Evolutionary conservation across 257 asterid species (phyloP).

Genomic region (Dorcoceras hygrometricum): DNA sequence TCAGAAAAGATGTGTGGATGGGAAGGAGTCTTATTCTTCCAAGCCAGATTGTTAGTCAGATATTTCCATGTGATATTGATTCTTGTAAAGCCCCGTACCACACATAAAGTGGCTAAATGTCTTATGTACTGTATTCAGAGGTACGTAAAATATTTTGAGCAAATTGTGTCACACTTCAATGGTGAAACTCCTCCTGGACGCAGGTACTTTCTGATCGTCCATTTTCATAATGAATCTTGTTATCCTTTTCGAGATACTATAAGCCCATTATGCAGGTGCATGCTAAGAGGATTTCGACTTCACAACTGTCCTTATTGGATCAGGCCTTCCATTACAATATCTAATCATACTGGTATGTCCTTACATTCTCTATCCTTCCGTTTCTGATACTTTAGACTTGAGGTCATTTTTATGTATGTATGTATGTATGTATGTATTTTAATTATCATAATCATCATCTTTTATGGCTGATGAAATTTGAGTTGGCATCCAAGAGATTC

Average conservation of each 20-base stretch:
- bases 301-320: slow-evolving; percentile 96
- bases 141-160: slow-evolving; percentile 97
- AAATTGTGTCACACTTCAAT: slow-evolving; percentile 72
- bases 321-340: slow-evolving; percentile 83
- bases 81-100: slow-evolving; percentile 14
- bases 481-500: background rate
- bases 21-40: slow-evolving; percentile 96
- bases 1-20: slow-evolving; percentile 92
- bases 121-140: slow-evolving; percentile 50
- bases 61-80: slow-evolving; percentile 21
- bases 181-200: slow-evolving; percentile 99
- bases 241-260: slow-evolving; percentile 30
- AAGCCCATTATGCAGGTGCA: slow-evolving; percentile 59
- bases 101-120: slow-evolving; percentile 25
- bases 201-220: slow-evolving; percentile 54
- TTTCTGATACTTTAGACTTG: slow-evolving; percentile 15
- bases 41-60: slow-evolving; percentile 89
- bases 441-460: no score
- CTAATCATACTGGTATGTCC: slow-evolving; percentile 77
- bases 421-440: no score
- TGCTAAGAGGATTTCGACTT: slow-evolving; percentile 96
- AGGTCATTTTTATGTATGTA: slow-evolving; percentile 12
- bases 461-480: slow-evolving; percentile 6
- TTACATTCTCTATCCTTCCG: slow-evolving; percentile 15
- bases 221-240: slow-evolving; percentile 27